A percentile compares a stretch with the other conserved stretches of the same genome.
These are phyloP conservation scores for Fraxinus sp. DNA, from an alignment of 305 asterid genomes.

Conservation along the genomic window DNA sequence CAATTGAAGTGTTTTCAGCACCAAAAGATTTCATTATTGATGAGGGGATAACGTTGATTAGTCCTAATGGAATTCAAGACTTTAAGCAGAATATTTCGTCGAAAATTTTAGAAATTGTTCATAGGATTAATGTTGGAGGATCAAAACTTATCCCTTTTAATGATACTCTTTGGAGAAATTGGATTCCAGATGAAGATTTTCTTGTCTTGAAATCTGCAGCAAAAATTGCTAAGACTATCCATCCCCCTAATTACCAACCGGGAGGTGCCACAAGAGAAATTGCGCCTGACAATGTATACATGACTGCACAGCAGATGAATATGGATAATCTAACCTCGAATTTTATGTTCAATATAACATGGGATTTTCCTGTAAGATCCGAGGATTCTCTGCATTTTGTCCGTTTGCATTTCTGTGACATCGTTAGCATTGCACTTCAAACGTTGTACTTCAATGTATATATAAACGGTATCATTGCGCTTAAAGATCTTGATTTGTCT, in stretches of 20 bases:
- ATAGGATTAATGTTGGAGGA: slow-evolving; percentile 95
- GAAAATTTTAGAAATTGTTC: slow-evolving; percentile 64
- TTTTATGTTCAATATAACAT: slow-evolving; percentile 63
- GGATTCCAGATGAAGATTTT: slow-evolving; percentile 80
- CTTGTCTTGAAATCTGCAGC: slow-evolving; percentile 77
- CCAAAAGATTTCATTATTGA: slow-evolving; percentile 68
- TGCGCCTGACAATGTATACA: slow-evolving; percentile 86
- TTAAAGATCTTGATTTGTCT: slow-evolving; percentile 79
- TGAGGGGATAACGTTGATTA: slow-evolving; percentile 44
- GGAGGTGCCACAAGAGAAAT: slow-evolving; percentile 80
- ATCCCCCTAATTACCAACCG: slow-evolving; percentile 60
- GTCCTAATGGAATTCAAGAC: slow-evolving; percentile 50
- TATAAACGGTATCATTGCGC: slow-evolving; percentile 55
- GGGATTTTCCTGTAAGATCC: slow-evolving; percentile 63
- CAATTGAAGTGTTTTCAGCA: slow-evolving; percentile 78
- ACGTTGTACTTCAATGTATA: slow-evolving; percentile 71
- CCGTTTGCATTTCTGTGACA: slow-evolving; percentile 85
- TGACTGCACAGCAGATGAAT: slow-evolving; percentile 88
- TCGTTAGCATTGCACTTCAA: slow-evolving; percentile 61
- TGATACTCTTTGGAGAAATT: slow-evolving; percentile 88
- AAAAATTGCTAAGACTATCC: slow-evolving; percentile 43
- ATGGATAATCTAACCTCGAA: slow-evolving; percentile 37
- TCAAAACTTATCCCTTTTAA: slow-evolving; percentile 63
- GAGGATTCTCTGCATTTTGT: slow-evolving; percentile 45
- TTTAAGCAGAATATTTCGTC: slow-evolving; percentile 65